A percentile compares a stretch with the other conserved stretches of the same genome.
Evolutionary conservation across 169 alveolate species (phyloP).

Genomic region (Plasmodium yoelii): DNA sequence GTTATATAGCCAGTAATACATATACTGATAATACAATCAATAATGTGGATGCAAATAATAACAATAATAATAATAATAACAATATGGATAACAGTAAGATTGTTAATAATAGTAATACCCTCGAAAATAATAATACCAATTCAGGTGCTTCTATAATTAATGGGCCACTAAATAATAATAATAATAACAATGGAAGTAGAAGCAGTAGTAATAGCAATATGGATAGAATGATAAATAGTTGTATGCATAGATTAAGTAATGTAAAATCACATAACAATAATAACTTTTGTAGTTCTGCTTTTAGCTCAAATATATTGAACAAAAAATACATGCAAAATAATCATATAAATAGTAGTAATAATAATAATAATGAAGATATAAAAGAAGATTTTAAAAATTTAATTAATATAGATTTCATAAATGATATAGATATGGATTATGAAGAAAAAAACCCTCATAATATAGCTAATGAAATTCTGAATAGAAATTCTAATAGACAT

Average conservation of each 20-base stretch:
- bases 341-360: slow-evolving; percentile 35
- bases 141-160: not conserved
- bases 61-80: slow-evolving; percentile 13
- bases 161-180: not conserved
- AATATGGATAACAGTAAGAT: not conserved
- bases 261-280: not conserved
- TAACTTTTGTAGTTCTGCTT: not conserved
- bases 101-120: slow-evolving; percentile 12
- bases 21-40: slow-evolving; percentile 8
- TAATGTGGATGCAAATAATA: not conserved
- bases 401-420: slow-evolving; percentile 66
- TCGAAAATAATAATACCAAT: slow-evolving; percentile 12
- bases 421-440: slow-evolving; percentile 63
- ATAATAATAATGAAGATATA: slow-evolving; percentile 49
- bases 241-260: slow-evolving; percentile 2
- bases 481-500: not conserved
- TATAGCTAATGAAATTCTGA: not conserved
- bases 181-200: not conserved
- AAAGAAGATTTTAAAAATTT: slow-evolving; percentile 62
- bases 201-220: not conserved
- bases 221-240: not conserved
- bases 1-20: slow-evolving; percentile 11
- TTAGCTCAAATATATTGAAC: slow-evolving; percentile 5
- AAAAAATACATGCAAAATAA: slow-evolving; percentile 50
- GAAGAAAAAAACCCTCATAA: slow-evolving; percentile 22